phyloP scores from a whole-genome alignment of 371 early-diverging fungal genomes.

The Mortierella sp. region DNA sequence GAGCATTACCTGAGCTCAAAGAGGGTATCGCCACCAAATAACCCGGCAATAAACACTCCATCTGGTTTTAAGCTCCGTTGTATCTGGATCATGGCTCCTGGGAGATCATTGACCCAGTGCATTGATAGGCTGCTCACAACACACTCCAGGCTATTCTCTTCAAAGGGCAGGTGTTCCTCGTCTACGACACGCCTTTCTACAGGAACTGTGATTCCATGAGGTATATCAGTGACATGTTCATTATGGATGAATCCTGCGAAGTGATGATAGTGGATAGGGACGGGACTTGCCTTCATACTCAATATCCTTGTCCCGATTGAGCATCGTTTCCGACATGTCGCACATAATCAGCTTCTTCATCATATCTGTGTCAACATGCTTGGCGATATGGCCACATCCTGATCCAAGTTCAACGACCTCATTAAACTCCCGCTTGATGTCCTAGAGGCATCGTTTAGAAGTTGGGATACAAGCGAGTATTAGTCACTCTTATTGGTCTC shows the following conservation, averaged over 20 bases:
- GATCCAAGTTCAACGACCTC: slow-evolving; percentile 91
- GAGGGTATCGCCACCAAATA: slow-evolving; percentile 95
- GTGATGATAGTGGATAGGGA: neutral
- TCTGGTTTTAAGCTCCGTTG: slow-evolving; percentile 87
- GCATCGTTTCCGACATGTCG: slow-evolving; percentile 84
- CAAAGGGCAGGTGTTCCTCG: slow-evolving; percentile 85
- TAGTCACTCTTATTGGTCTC: too few relatives aligned
- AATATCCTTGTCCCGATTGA: slow-evolving; percentile 71
- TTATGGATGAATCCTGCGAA: neutral
- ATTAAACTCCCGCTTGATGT: slow-evolving; percentile 86
- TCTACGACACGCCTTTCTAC: slow-evolving; percentile 84
- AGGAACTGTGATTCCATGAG: slow-evolving; percentile 59
- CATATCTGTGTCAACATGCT: slow-evolving; percentile 82
- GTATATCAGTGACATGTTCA: neutral
- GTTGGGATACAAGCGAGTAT: too few relatives aligned
- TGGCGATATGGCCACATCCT: slow-evolving; percentile 89
- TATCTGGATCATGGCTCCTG: slow-evolving; percentile 88
- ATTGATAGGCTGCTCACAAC: slow-evolving; percentile 86
- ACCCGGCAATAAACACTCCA: slow-evolving; percentile 91
- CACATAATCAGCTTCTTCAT: slow-evolving; percentile 87
- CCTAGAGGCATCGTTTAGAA: slow-evolving; percentile 54
- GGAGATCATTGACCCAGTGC: slow-evolving; percentile 97
- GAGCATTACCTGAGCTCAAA: slow-evolving; percentile 81
- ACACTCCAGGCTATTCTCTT: slow-evolving; percentile 84
- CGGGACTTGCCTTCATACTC: slow-evolving; percentile 68